Conservation (phyloP, 2,329 filamentous ascomycete genomes). For the Dothideomycetes sp. region DNA sequence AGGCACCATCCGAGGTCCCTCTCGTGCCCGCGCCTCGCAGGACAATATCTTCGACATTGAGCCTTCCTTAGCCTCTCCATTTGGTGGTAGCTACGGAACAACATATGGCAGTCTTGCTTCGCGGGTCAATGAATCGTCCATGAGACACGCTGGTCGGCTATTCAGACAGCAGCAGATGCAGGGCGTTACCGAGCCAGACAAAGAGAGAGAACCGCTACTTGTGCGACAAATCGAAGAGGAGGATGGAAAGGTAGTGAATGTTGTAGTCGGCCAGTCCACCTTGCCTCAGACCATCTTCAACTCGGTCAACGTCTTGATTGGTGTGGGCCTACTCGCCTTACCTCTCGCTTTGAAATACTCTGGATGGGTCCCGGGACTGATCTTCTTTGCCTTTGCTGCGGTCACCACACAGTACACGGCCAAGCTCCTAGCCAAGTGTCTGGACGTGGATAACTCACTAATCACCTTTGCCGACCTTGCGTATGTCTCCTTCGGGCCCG, state of each 20-base stretch:
- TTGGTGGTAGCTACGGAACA: conserved; percentile 61
- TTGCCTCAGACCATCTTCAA: conserved; percentile 94
- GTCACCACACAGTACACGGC: conserved; percentile 76
- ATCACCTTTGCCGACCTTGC: conserved; percentile 93
- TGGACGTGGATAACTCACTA: conserved; percentile 72
- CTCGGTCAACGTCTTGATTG: conserved; percentile 85
- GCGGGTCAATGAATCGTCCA: conserved; percentile 44
- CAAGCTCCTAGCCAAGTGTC: conserved; percentile 72
- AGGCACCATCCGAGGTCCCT: conserved; percentile 12
- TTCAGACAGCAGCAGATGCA: conserved; percentile 36
- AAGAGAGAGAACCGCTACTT: conserved; percentile 58
- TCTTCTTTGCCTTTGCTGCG: conserved; percentile 64
- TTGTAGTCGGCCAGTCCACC: conserved; percentile 88
- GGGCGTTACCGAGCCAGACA: conserved; percentile 30
- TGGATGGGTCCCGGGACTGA: conserved; percentile 75
- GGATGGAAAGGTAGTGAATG: conserved; percentile 71
- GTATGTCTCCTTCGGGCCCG: conserved; percentile 77
- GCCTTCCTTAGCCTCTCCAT: conserved; percentile 50
- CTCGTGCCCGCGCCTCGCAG: conserved; percentile 17
- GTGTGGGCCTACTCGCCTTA: conserved; percentile 78
- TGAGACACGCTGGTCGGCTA: conserved; percentile 43
- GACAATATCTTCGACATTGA: conserved; percentile 38
- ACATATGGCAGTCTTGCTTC: conserved; percentile 50
- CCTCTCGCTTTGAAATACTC: conserved; percentile 80
- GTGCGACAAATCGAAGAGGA: conserved; percentile 78